A percentile compares a stretch with the other conserved stretches of the same genome.
phyloP scores from a whole-genome alignment of 129 eudicot genomes.

The carrot (Daucus carota) region DNA sequence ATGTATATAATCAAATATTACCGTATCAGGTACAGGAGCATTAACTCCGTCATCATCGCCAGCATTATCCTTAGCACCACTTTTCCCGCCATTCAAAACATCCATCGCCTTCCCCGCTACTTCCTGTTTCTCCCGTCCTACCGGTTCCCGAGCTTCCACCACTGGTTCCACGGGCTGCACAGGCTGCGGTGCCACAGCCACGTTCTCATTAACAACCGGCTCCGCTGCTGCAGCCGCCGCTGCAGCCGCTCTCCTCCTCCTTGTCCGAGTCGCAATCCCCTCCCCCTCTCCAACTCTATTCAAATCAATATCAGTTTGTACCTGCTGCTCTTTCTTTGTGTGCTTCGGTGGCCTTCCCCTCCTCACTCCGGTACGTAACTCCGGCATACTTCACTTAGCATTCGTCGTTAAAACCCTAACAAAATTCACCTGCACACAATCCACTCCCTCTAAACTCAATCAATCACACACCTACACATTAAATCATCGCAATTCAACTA shows the following conservation, averaged over 20 bases:
- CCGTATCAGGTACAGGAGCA: slow-evolving; percentile 79
- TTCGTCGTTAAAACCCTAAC: slow-evolving; percentile 5
- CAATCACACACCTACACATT: not conserved
- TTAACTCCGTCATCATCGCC: slow-evolving; percentile 50
- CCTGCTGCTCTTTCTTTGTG: not conserved
- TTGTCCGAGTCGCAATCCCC: slow-evolving; percentile 17
- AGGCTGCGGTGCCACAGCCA: slow-evolving; percentile 9
- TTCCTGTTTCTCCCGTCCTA: slow-evolving; percentile 1
- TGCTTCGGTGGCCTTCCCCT: slow-evolving; percentile 30
- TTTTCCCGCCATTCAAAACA: slow-evolving; percentile 41
- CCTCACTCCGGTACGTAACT: slow-evolving; percentile 46
- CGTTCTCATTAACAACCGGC: slow-evolving; percentile 8
- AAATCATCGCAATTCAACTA: not conserved
- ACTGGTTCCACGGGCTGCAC: slow-evolving; percentile 14
- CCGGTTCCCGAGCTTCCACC: slow-evolving; percentile 7
- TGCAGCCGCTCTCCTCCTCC: slow-evolving; percentile 22
- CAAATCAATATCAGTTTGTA: not conserved
- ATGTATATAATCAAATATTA: slow-evolving; percentile 8
- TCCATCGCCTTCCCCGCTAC: slow-evolving; percentile 45
- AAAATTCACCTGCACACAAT: not conserved
- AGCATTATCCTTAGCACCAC: slow-evolving; percentile 41
- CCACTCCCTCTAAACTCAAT: not conserved
- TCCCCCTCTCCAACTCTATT: slow-evolving; percentile 10
- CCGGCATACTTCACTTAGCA: slow-evolving; percentile 42
- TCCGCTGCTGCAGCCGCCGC: slow-evolving; percentile 19